These are phyloP conservation scores for Boletales sp. DNA, from an alignment of 768 basidiomycete species.

Conservation along the genomic window DNA sequence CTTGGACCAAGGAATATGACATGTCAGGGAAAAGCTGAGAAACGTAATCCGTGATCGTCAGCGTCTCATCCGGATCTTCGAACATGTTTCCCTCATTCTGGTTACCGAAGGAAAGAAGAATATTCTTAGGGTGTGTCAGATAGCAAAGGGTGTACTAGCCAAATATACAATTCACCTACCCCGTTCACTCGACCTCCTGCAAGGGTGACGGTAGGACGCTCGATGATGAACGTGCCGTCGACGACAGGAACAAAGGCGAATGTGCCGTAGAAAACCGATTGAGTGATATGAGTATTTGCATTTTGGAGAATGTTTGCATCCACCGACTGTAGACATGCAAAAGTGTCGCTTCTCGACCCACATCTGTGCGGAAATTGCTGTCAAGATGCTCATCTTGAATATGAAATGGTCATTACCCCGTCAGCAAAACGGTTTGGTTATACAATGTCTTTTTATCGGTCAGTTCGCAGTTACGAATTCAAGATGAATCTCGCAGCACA, in stretches of 20 bases:
- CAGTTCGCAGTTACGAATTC: background rate
- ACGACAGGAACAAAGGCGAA: constrained; percentile 43
- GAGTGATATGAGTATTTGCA: constrained; percentile 32
- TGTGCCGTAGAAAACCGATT: constrained; percentile 36
- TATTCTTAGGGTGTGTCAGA: constrained; percentile 16
- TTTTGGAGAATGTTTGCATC: constrained; percentile 30
- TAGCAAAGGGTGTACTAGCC: background rate
- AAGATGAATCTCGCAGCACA: background rate
- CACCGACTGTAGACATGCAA: constrained; percentile 38
- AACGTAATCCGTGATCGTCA: constrained; percentile 16
- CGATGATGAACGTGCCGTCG: constrained; percentile 44
- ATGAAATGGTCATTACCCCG: constrained; percentile 9
- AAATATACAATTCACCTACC: constrained; percentile 23
- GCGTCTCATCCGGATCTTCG: constrained; percentile 22
- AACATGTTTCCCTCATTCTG: constrained; percentile 32
- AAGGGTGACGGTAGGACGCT: constrained; percentile 39
- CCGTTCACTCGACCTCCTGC: constrained; percentile 38
- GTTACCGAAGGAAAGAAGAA: constrained; percentile 25
- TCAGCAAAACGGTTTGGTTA: constrained; percentile 4
- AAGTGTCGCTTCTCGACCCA: constrained; percentile 27
- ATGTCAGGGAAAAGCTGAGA: constrained; percentile 41
- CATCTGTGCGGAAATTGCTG: constrained; percentile 26
- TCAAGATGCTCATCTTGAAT: background rate
- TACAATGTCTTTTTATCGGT: constrained; percentile 18
- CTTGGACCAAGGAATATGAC: constrained; percentile 20